Evolutionary conservation across 805 yeast genomes (phyloP), one percentile per base, ranked within the genome.

Genomic region (Ogataea siamensis): DNA sequence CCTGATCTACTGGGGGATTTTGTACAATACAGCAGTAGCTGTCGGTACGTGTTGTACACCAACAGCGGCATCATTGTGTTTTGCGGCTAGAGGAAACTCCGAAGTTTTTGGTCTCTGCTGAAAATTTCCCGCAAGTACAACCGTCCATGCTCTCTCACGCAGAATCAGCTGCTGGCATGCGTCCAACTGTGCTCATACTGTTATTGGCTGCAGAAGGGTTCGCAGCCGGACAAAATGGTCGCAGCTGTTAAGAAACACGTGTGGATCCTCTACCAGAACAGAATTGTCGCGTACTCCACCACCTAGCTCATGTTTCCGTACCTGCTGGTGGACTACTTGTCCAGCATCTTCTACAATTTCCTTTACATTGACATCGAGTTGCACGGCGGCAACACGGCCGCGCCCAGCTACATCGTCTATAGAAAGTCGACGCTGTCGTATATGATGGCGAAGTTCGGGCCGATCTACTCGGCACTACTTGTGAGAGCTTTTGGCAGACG

Each of bases 291-390:
- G 71, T 22, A 47, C 60, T 22, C 43, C 28, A 26, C 28, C 28
- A 26, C 28, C 9, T 26, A n/a, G 18, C 28, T 26, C 28, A 9
- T 26, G 28, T 7, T 26, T 8, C 7, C 28, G 28, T 26, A 26
- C 28, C 28, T 26, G 28, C 28, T 26, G 17, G 28, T 26, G 5
- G 18, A 8, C 28, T 26, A 5, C 21, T 69, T 76, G 3, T 74
- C 71, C 55, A 73, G 77, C 2, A 56, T 71, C 26, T 74, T 67
- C 51, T 64, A 67, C 47, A 72, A 73, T 16, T 74, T 73, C 49
- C 55, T 74, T 23, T 76, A 76, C 8, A 57, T 63, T 12, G 73
- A 65, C 49, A 60, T 76, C 29, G 65, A 67, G 34, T 54, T 67
- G 4, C 65, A 71, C 42, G 78, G 78, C 21, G 11, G 39, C 55